phyloP scores from a whole-genome alignment of 2,329 filamentous ascomycete genomes.

The Scolecobasidium constrictum region DNA sequence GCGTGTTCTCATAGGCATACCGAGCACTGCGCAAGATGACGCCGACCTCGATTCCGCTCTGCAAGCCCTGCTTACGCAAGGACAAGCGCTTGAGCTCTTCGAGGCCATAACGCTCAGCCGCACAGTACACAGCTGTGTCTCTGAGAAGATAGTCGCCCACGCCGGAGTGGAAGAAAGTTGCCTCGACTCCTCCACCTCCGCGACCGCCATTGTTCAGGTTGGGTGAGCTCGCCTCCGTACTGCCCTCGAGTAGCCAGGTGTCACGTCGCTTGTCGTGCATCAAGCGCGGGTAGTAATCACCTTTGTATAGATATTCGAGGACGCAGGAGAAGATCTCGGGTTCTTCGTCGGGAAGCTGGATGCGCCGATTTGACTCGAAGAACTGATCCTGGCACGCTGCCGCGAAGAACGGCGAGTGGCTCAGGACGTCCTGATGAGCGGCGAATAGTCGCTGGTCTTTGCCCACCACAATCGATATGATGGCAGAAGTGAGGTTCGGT shows the following conservation, averaged over 20 bases:
- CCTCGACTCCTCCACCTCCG: conserved; percentile 47
- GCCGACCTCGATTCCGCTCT: conserved; percentile 82
- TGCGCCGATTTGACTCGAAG: conserved; percentile 58
- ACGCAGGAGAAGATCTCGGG: conserved; percentile 88
- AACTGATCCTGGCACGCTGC: conserved; percentile 61
- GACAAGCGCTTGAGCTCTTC: conserved; percentile 86
- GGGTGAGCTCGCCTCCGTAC: conserved; percentile 39
- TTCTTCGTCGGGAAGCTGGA: conserved; percentile 69
- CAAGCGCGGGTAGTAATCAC: conserved; percentile 86
- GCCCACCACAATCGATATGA: conserved; percentile 79
- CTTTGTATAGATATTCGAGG: conserved; percentile 95
- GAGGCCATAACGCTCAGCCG: conserved; percentile 80
- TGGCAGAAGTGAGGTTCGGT: conserved; percentile 53
- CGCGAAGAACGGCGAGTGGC: conserved; percentile 75
- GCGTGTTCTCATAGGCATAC: conserved; percentile 92
- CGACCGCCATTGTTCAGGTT: conserved; percentile 44
- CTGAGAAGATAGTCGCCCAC: conserved; percentile 69
- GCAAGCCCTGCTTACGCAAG: conserved; percentile 88
- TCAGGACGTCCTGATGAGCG: conserved; percentile 86
- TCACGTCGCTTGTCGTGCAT: conserved; percentile 75
- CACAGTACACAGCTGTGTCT: conserved; percentile 91
- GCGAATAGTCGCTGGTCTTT: conserved; percentile 82
- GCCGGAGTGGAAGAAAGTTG: conserved; percentile 67
- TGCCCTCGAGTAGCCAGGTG: conserved; percentile 82
- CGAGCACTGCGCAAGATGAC: conserved; percentile 87